Evolutionary conservation across 1,284 basidiomycete species (phyloP).

Genomic region (Xerocomus amazonicus): DNA sequence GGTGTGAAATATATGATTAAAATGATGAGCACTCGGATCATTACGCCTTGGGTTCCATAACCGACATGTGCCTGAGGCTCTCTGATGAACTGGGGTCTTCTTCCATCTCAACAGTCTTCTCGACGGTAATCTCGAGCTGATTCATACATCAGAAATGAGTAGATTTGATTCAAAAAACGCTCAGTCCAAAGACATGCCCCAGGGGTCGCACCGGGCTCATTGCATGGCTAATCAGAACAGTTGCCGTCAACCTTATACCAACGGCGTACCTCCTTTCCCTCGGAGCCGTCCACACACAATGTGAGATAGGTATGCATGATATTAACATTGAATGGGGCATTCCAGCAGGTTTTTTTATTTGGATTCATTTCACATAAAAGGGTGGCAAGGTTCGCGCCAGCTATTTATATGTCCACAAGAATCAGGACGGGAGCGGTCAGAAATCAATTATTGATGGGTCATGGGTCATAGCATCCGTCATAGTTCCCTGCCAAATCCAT

Average conservation of each 20-base stretch:
- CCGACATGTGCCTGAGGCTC: neutral
- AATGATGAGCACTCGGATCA: neutral
- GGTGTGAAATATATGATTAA: neutral
- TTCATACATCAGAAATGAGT: neutral
- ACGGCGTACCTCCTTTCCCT: neutral
- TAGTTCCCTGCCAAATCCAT: no score
- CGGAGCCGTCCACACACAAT: no score
- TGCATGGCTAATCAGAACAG: slow-evolving; percentile 5
- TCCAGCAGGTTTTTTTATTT: no score
- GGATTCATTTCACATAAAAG: no score
- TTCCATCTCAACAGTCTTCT: slow-evolving; percentile 29
- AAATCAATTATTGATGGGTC: no score
- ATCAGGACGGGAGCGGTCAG: no score
- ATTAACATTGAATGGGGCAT: no score
- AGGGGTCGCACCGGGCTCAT: slow-evolving; percentile 6
- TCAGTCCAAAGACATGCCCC: slow-evolving; percentile 13
- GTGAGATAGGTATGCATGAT: no score
- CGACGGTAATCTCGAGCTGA: slow-evolving; percentile 29
- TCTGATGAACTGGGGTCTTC: neutral
- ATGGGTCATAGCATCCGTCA: no score
- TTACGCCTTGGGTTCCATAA: neutral
- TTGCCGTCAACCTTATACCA: neutral
- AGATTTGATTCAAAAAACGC: neutral
- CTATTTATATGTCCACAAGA: no score
- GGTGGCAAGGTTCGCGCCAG: no score